phyloP scores from a whole-genome alignment of 2,329 filamentous ascomycete genomes.

The Clonostachys rhizophaga region DNA sequence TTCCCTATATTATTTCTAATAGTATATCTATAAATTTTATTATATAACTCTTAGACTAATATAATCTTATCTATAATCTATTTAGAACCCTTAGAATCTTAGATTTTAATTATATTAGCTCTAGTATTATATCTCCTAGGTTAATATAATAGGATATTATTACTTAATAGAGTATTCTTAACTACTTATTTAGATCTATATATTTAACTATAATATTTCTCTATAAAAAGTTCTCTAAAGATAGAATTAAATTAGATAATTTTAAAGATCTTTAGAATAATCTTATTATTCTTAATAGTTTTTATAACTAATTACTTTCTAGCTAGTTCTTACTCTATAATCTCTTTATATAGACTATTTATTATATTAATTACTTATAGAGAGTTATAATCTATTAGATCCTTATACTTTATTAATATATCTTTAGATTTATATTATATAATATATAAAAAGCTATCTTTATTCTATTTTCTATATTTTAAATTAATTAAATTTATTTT shows the following conservation, averaged over 20 bases:
- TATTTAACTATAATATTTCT: too few species aligned
- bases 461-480: not conserved
- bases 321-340: not conserved
- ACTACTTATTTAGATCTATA: too few species aligned
- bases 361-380: not conserved
- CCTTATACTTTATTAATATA: not conserved
- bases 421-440: not conserved
- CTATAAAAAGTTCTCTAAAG: too few species aligned
- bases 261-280: too few species aligned
- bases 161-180: too few species aligned
- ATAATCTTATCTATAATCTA: too few species aligned
- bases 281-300: not conserved
- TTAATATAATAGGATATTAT: slow-evolving; percentile 1
- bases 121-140: too few species aligned
- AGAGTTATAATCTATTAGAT: not conserved
- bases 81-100: too few species aligned
- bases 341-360: not conserved
- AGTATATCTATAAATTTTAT: not conserved
- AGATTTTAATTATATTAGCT: too few species aligned
- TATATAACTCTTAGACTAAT: too few species aligned
- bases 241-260: too few species aligned
- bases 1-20: not conserved
- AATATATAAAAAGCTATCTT: too few species aligned
- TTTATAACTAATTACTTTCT: not conserved
- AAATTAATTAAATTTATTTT: not conserved